phyloP scores from a whole-genome alignment of 2,329 filamentous ascomycete species.

The Zymoseptoria crescenta region DNA sequence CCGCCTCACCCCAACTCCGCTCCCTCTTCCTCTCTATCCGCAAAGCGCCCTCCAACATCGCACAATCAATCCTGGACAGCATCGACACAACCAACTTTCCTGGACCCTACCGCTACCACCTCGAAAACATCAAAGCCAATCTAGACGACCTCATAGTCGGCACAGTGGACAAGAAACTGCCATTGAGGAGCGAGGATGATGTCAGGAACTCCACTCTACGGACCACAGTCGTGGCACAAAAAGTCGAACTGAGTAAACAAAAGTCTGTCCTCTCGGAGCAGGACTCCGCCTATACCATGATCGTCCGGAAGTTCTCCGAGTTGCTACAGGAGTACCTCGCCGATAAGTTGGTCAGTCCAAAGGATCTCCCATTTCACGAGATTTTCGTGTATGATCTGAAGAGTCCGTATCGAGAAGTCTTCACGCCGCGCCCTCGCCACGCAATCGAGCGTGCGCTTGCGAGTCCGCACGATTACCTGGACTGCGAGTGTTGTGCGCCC shows the following conservation, averaged over 20 bases:
- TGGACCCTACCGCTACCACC: neutral
- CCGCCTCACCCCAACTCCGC: constrained; percentile 43
- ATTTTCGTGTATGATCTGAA: constrained; percentile 67
- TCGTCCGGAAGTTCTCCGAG: constrained; percentile 52
- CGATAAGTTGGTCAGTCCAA: constrained; percentile 41
- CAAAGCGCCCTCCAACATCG: constrained; percentile 50
- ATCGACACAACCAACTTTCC: constrained; percentile 2
- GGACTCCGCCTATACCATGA: constrained; percentile 61
- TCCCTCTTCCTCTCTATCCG: constrained; percentile 52
- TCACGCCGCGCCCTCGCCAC: constrained; percentile 63
- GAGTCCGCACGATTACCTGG: constrained; percentile 68
- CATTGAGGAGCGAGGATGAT: constrained; percentile 67
- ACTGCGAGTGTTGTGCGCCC: constrained; percentile 57
- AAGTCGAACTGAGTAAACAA: constrained; percentile 70
- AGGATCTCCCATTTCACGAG: constrained; percentile 57
- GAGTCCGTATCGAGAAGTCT: constrained; percentile 63
- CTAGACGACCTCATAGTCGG: constrained; percentile 19
- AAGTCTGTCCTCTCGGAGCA: constrained; percentile 61
- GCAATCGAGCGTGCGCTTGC: constrained; percentile 64
- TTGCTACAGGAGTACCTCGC: constrained; percentile 44
- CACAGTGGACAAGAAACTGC: constrained; percentile 12
- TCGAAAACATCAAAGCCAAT: constrained; percentile 7
- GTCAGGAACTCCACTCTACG: constrained; percentile 61
- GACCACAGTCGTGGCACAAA: constrained; percentile 72
- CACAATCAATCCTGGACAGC: constrained; percentile 35